These are phyloP conservation scores for Mytilinidion resinicola DNA, from an alignment of 495 filamentous ascomycete genomes.

Conservation along the genomic window DNA sequence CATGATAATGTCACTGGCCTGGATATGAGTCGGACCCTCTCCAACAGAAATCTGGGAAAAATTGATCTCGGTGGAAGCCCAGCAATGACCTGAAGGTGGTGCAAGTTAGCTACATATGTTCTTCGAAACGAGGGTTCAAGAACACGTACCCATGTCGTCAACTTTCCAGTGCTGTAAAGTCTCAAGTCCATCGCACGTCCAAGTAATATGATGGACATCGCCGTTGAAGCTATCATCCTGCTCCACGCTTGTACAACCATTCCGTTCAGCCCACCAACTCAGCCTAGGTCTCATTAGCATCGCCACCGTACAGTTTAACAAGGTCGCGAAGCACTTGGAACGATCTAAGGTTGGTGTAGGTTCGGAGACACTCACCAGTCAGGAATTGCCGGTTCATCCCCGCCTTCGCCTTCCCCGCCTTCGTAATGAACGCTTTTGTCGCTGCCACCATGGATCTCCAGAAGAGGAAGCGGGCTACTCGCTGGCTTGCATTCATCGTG, in stretches of 20 bases:
- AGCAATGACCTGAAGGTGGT: slow-evolving; percentile 10
- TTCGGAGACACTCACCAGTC: slow-evolving; percentile 18
- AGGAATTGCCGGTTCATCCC: slow-evolving; percentile 32
- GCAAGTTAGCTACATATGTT: not conserved
- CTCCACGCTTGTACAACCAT: slow-evolving; percentile 37
- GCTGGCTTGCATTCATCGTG: slow-evolving; percentile 38
- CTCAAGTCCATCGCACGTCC: slow-evolving; percentile 3
- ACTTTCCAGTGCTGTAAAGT: slow-evolving; percentile 43
- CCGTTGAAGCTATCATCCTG: slow-evolving; percentile 34
- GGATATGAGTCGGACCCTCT: slow-evolving; percentile 12
- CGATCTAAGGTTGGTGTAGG: not conserved
- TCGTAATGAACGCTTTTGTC: slow-evolving; percentile 37
- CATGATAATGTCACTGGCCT: slow-evolving; percentile 18
- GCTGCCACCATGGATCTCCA: slow-evolving; percentile 48
- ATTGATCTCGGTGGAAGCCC: slow-evolving; percentile 17
- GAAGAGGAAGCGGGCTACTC: slow-evolving; percentile 37
- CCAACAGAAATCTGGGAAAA: slow-evolving; percentile 15
- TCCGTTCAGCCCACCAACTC: slow-evolving; percentile 36
- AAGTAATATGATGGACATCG: slow-evolving; percentile 21
- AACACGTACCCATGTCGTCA: slow-evolving; percentile 30
- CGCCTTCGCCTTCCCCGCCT: slow-evolving; percentile 38
- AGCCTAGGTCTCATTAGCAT: slow-evolving; percentile 22
- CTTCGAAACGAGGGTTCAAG: no score
- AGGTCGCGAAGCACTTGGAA: no score
- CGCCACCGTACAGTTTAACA: not conserved